phyloP scores from a whole-genome alignment of 1,284 basidiomycete genomes.

The Puccinia horiana region DNA sequence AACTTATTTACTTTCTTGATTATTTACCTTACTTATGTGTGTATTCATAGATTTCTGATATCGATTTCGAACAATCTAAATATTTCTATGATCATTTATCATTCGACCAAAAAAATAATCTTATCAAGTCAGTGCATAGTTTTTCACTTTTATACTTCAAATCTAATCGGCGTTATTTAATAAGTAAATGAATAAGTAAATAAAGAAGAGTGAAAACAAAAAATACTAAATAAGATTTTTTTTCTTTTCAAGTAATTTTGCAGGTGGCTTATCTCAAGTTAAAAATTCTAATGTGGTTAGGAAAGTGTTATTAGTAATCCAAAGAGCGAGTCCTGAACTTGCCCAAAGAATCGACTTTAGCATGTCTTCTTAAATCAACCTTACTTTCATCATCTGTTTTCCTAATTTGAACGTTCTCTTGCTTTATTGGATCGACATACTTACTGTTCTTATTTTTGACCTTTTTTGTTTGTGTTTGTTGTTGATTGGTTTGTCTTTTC shows the following conservation, averaged over 20 bases:
- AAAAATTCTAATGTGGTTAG: background rate
- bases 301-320: constrained; percentile 1
- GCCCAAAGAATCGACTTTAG: background rate
- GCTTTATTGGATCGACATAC: too few species aligned
- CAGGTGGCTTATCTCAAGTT: constrained; percentile 31
- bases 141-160: too few species aligned
- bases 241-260: background rate
- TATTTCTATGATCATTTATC: constrained; percentile 76
- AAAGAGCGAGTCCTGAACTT: constrained; percentile 21
- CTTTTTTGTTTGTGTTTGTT: too few species aligned
- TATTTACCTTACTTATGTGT: background rate
- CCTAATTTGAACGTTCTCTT: background rate
- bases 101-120: constrained; percentile 67
- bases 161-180: too few species aligned
- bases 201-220: too few species aligned
- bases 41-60: constrained; percentile 52
- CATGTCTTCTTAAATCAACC: background rate
- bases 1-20: background rate
- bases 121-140: constrained; percentile 15
- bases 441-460: too few species aligned
- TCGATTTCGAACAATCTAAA: constrained; percentile 89
- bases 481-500: too few species aligned
- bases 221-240: background rate
- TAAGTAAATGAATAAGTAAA: too few species aligned
- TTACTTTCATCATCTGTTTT: background rate